Evolutionary conservation across 2,329 filamentous ascomycete species (phyloP), one percentile per base, ranked within the genome.

Genomic region (Tolypocladium tundrense): DNA sequence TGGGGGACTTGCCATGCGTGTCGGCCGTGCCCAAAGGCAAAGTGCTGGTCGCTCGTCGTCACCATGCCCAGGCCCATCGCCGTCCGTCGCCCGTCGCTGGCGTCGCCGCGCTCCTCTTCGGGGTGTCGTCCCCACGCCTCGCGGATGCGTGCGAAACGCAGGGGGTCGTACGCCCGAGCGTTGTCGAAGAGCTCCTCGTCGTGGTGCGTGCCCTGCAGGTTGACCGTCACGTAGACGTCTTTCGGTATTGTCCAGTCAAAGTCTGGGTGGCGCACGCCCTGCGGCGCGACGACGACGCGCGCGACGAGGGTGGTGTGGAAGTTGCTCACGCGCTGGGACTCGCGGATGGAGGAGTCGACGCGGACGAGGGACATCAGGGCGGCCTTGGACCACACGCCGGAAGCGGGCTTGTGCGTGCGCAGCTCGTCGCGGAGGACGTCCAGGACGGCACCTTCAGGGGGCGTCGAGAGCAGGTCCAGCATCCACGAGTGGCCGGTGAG

Each of bases 21-120:
- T 60, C 77, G 72, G 9, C 83, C 83, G 60, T 84, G 79, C 0
- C 83, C 81, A 66, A 85, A 86, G 0, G 78, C 72, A 24, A 84
- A 65, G 62, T 81, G 78, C 9, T 70, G 66, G 42, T 77, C 71
- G 41, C 76, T 78, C 2, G 81, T 83, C 6, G 79, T 79, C 14
- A 83, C 78, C 72, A 85, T 76, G 3, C 79, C 76, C 19, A 77
- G 41, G 1, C 66, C 62, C 62, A 66, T 77, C 50, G 74, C 76
- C 19, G 67, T 64, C 48, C 63, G 65, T 0, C 64, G 65, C 51
- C 77, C 61, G 0, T 64, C 67, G 14, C 71, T 70, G 3, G 68
- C 69, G 1, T 60, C 45, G 31, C 65, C 67, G 54, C 67, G 68
- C 57, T 69, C 64, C 4, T 67, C 66, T 0, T 63, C 60, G 0